Base-by-base conservation (phyloP, 106 monocot species). In the Dioscorea dumetorum region DNA sequence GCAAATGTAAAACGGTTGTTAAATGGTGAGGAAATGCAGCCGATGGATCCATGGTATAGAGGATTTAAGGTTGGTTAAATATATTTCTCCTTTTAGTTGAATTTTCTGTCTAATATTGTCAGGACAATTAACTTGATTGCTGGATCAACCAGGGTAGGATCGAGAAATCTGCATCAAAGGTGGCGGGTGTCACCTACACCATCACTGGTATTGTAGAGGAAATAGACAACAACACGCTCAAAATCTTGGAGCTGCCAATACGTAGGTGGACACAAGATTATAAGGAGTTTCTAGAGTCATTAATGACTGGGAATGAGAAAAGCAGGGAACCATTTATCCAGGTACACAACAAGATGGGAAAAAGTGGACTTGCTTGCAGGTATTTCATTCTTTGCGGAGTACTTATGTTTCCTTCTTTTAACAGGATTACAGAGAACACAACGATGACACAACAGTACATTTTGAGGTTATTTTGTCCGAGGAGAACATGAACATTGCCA, bases 1-100 rank as follows among this genome's bases (percentile, higher is more conserved):
- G 89, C 79, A 24, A 99, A 99, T 66, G 41, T 99, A 4, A 87
- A 81, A 67, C 67, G 84, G n/a, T 70, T 99, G 62, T 67, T 99
- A 41, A 99, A 87, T 78, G 78, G 78, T 12, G 92, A 93, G 69
- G 70, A 71, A 33, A 81, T 87, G 84, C 69, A 80, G 56, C 79
- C 97, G 21, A 99, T 99, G 90, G 74, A 82, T 22, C 97, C 97
- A 57, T 99, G 97, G 97, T 99, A 93, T 48, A 79, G 71, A 22
- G 97, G 97, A 3, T 99, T 93, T 72, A 90, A 87, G 92, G 97
- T 93, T 0, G 35, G 75, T 50, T 18, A 34, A 1, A n/a, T 7
- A 52, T 10, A 52, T 21, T 19, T 16, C 20, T 66, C 16, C 24
- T 51, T 64, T 12, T 24, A 10, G 63, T 18, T 41, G 41, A 8